Percentiles rank a stretch among this genome's conserved stretches.
Evolutionary conservation across 2,329 filamentous ascomycete species (phyloP).

Genomic region (Neonectria hederae): DNA sequence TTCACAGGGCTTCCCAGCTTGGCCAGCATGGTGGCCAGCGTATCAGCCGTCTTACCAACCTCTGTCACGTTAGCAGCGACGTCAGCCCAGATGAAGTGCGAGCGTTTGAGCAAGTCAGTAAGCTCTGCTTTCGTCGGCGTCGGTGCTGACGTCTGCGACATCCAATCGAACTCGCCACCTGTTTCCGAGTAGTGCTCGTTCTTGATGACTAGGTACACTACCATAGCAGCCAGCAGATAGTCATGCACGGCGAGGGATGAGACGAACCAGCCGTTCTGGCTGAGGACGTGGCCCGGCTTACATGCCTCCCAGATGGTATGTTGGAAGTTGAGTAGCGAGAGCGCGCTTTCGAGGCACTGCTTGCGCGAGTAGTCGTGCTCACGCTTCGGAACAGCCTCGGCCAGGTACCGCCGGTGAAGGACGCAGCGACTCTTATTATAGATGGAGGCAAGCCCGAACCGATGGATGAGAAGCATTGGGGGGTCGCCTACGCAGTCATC

Average conservation of each 20-base stretch:
- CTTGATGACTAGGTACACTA: constrained; percentile 64
- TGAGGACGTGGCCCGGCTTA: constrained; percentile 63
- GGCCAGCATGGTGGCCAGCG: constrained; percentile 56
- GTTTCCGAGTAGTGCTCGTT: constrained; percentile 53
- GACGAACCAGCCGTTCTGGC: constrained; percentile 65
- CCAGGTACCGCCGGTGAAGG: constrained; percentile 63
- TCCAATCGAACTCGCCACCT: constrained; percentile 48
- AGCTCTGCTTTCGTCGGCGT: constrained; percentile 52
- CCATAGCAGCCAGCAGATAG: constrained; percentile 69
- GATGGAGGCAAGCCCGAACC: constrained; percentile 61
- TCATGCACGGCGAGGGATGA: constrained; percentile 67
- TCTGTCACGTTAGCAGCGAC: constrained; percentile 51
- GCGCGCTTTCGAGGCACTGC: constrained; percentile 60
- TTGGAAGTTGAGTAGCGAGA: constrained; percentile 60
- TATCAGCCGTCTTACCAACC: constrained; percentile 56
- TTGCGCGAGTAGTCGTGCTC: constrained; percentile 64
- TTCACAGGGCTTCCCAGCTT: constrained; percentile 50
- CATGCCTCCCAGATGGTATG: constrained; percentile 57
- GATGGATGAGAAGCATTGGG: constrained; percentile 58
- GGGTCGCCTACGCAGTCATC: constrained; percentile 60
- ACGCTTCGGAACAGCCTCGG: constrained; percentile 51
- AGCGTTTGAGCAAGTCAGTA: constrained; percentile 52
- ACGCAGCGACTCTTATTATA: constrained; percentile 66
- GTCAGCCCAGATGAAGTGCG: constrained; percentile 55
- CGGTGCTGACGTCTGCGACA: constrained; percentile 44